phyloP scores from a whole-genome alignment of 2,329 filamentous ascomycete species.

The Cadophora malorum region DNA sequence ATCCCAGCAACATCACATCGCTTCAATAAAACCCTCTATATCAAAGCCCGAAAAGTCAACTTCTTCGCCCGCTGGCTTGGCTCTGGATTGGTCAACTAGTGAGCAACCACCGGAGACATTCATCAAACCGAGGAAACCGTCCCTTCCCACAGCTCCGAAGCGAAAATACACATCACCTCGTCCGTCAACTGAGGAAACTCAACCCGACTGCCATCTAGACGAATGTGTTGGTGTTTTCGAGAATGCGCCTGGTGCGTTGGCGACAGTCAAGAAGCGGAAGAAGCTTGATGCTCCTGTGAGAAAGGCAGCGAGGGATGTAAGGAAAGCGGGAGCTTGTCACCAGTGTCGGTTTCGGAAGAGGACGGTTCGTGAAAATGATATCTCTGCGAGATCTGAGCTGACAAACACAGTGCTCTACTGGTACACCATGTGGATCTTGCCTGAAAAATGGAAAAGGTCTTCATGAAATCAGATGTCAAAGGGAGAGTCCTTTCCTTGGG shows the following conservation, averaged over 20 bases:
- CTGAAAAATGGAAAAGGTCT: conserved; percentile 37
- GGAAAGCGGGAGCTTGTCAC: conserved; percentile 42
- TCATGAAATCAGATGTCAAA: conserved; percentile 39
- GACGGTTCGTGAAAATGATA: conserved; percentile 33
- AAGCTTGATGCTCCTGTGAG: conserved; percentile 39
- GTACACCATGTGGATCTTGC: conserved; percentile 38
- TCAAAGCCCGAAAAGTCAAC: neutral
- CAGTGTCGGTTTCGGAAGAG: conserved; percentile 42
- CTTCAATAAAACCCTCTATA: neutral
- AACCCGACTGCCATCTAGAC: conserved; percentile 23
- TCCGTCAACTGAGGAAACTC: conserved; percentile 16
- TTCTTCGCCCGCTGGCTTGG: neutral
- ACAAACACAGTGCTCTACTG: conserved; percentile 36
- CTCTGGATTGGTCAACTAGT: conserved; percentile 30
- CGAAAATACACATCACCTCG: conserved; percentile 30
- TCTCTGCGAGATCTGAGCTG: neutral
- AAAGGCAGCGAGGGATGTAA: conserved; percentile 39
- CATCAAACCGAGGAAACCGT: neutral
- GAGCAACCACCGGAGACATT: conserved; percentile 8
- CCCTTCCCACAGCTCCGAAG: conserved; percentile 25
- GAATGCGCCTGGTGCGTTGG: conserved; percentile 38
- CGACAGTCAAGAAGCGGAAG: conserved; percentile 34
- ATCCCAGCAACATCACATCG: conserved; percentile 4
- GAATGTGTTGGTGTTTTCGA: conserved; percentile 40
- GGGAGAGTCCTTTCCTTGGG: conserved; percentile 38